Conservation (phyloP, 129 eudicot genomes). For the Escallonia rubra region DNA sequence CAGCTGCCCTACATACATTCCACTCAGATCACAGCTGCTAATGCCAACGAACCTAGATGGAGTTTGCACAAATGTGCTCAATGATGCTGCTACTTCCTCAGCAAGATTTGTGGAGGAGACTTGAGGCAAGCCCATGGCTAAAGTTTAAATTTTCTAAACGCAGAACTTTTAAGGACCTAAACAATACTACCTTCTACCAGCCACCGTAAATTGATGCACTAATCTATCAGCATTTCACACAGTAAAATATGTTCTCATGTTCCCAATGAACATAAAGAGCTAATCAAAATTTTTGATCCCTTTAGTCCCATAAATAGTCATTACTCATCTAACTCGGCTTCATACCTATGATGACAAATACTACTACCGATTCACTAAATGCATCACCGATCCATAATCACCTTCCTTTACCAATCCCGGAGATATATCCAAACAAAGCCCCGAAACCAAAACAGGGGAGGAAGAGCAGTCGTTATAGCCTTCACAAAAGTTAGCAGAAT, state of each 20-base stretch:
- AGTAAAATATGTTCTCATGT: background rate
- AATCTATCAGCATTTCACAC: background rate
- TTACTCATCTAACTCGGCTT: conserved; percentile 23
- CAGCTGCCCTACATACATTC: conserved; percentile 28
- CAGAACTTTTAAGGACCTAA: conserved; percentile 4
- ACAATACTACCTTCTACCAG: conserved; percentile 12
- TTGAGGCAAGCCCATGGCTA: conserved; percentile 89
- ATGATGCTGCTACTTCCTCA: conserved; percentile 70
- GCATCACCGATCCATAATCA: conserved; percentile 29
- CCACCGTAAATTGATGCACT: conserved; percentile 5
- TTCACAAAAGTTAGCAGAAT: conserved; percentile 19
- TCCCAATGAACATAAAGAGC: background rate
- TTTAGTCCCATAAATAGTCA: background rate
- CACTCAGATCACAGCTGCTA: conserved; percentile 56
- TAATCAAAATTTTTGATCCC: background rate
- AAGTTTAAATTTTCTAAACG: background rate
- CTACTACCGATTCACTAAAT: conserved; percentile 26
- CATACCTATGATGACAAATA: conserved; percentile 16
- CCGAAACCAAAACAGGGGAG: conserved; percentile 28
- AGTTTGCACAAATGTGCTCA: conserved; percentile 56
- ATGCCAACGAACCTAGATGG: conserved; percentile 42
- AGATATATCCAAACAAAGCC: conserved; percentile 33
- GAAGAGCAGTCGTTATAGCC: conserved; percentile 30
- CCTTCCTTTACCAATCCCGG: conserved; percentile 25
- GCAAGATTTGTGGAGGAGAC: conserved; percentile 46